Evolutionary conservation across 2,329 filamentous ascomycete genomes (phyloP), one percentile per base, ranked within the genome.

Genomic region (Pseudogymnoascus sp.): DNA sequence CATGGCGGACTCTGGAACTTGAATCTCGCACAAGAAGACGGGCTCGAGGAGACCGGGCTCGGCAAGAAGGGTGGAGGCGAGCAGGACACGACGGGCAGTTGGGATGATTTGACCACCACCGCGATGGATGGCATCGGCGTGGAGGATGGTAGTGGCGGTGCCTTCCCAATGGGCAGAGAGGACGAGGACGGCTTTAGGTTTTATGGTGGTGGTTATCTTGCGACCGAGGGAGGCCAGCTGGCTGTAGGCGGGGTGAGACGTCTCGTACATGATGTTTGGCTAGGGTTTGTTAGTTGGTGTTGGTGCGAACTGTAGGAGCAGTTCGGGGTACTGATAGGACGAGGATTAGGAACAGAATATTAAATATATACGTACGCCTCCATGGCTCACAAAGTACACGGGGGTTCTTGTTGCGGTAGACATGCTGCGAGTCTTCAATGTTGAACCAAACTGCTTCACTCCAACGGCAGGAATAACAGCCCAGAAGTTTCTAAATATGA

Each of bases 41-140:
- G 94, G 94, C 86, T 99, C 94, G 73, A 92, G 88, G 67, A 99
- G 87, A 79, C 86, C 87, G 70, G 94, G 94, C 71, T 96, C 86
- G 73, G 94, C 92, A 72, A 99, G 86, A 69, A 99, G 89, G 69
- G 91, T 81, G 70, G 94, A 84, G 74, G 94, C 94, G 82, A 96
- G 97, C 74, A 99, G 84, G 73, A 96, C 94, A 89, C 94, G 94
- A 83, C 94, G 92, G 73, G 94, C 85, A 74, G 94, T 97, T 72
- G 94, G 94, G 77, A 99, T 99, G 80, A 99, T 85, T 83, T 99
- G 94, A 78, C 94, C 94, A 86, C 91, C 92, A 86, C 94, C 94
- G 89, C 94, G 92, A 83, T 99, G 94, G 73, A 99, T 99, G 74
- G 94, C 92, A 89, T 99, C 94, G 75, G 94, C 92, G 85, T 99